These are phyloP conservation scores for Neltuma alba DNA, from an alignment of 306 rosid species.

Conservation along the genomic window DNA sequence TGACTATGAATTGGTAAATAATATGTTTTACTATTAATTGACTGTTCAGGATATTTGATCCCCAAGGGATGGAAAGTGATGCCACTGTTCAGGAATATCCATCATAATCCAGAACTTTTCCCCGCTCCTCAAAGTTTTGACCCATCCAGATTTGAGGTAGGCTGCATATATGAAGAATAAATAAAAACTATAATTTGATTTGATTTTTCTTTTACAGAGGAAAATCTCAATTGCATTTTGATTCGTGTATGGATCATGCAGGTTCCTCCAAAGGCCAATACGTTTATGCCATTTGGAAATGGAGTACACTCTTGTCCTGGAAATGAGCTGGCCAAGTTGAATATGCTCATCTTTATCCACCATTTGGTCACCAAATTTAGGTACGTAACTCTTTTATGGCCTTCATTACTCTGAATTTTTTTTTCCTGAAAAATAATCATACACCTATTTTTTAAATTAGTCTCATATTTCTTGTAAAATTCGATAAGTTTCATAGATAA, in stretches of 20 bases:
- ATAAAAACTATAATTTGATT: background rate
- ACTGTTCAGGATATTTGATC: slow-evolving; percentile 71
- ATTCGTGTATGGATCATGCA: slow-evolving; percentile 26
- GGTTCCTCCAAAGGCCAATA: slow-evolving; percentile 74
- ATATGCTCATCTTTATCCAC: slow-evolving; percentile 73
- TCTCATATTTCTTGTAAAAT: background rate
- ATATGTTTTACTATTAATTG: background rate
- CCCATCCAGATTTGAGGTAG: slow-evolving; percentile 91
- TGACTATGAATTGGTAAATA: slow-evolving; percentile 1
- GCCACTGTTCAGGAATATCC: slow-evolving; percentile 95
- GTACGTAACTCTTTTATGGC: slow-evolving; percentile 32
- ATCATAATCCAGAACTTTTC: slow-evolving; percentile 79
- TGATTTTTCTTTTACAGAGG: no score
- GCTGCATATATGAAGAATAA: background rate
- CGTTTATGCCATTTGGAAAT: slow-evolving; percentile 91
- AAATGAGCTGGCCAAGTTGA: slow-evolving; percentile 84
- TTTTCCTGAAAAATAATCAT: background rate
- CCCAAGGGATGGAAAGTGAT: slow-evolving; percentile 99
- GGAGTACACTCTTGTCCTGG: slow-evolving; percentile 95
- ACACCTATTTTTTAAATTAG: background rate
- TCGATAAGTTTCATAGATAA: background rate
- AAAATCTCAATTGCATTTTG: background rate
- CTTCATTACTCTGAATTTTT: background rate
- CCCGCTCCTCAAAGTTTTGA: slow-evolving; percentile 77
- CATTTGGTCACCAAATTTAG: slow-evolving; percentile 73